Base-by-base conservation (phyloP, 441 rosid genomes). In the Gossypium trilobum region DNA sequence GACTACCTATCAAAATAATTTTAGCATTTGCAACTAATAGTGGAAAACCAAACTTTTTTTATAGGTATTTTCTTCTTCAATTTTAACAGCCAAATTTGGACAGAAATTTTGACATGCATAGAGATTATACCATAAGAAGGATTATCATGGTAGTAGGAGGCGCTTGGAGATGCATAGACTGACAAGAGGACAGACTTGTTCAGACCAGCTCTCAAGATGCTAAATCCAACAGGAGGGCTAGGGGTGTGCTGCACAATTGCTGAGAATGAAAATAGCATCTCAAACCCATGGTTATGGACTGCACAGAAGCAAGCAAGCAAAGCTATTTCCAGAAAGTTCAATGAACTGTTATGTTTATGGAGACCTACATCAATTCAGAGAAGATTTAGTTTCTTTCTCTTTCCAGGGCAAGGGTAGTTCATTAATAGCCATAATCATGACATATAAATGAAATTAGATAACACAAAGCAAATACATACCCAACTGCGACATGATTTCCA, bases 121-220 rank as follows among this genome's bases (percentile, higher is more conserved):
- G 80, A 77, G 78, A 70, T 51, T 78, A 77, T 95, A 96, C 99
- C 99, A 82, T 89, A 88, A 77, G 94, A 89, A 80, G 89, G 82
- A 67, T 79, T 81, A 77, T 83, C 89, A 73, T 74, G 90, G 75
- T 80, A 71, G 55, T 78, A 72, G 73, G 80, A 88, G 80, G 83
- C 78, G 22, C 81, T 81, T 78, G 87, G 76, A 58, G 97, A 85
- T 39, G 97, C 79, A 84, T 86, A 93, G 81, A 95, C 98, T 4
- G 99, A 91, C 85, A 93, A 77, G 76, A 95, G 91, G 72, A 95
- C 98, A 73, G 99, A 95, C 83, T 95, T 95, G 84, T 83, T 95
- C 81, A 95, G 93, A 80, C 98, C 99, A 74, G 98, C 99, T 87
- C 89, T 89, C 86, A 95, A 83, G 81, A 95, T 93, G 83, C 98